A percentile compares a stretch with the other conserved stretches of the same genome.
Conservation (phyloP, 176 grass and related monocot species). For the Zoysia pacifica region DNA sequence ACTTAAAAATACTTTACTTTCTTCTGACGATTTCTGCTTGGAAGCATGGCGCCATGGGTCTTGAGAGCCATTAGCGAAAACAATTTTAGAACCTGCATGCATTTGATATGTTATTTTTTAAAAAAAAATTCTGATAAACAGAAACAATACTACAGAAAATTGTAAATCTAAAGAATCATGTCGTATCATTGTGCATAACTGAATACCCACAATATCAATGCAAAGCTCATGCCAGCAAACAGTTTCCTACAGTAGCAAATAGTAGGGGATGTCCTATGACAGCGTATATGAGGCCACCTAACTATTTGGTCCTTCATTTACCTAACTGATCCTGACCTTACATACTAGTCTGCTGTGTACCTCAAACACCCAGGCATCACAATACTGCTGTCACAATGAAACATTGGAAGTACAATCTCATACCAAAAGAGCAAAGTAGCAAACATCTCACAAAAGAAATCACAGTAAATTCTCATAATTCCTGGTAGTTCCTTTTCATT, state of each 20-base stretch:
- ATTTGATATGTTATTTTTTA: constrained; percentile 1
- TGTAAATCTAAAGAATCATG: not conserved
- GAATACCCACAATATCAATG: not conserved
- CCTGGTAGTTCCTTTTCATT: not conserved
- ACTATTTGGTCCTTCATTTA: constrained; percentile 2
- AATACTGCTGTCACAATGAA: constrained; percentile 20
- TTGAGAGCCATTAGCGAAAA: constrained; percentile 93
- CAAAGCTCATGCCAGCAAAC: not conserved
- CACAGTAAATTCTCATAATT: not conserved
- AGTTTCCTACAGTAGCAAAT: not conserved
- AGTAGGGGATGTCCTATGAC: not conserved
- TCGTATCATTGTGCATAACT: not conserved
- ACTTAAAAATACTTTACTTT: constrained; percentile 51
- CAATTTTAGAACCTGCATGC: constrained; percentile 80
- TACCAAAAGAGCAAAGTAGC: not conserved
- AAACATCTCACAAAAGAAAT: constrained; percentile 6
- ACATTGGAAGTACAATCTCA: not conserved
- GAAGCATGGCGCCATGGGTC: constrained; percentile 98
- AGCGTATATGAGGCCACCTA: not conserved
- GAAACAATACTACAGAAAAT: not conserved
- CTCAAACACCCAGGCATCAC: constrained; percentile 4
- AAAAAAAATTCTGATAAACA: not conserved
- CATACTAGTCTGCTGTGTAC: constrained; percentile 4
- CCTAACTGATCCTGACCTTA: constrained; percentile 7
- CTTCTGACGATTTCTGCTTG: constrained; percentile 83